phyloP scores from a whole-genome alignment of 2,329 filamentous ascomycete species.

The Microdochium trichocladiopsis region DNA sequence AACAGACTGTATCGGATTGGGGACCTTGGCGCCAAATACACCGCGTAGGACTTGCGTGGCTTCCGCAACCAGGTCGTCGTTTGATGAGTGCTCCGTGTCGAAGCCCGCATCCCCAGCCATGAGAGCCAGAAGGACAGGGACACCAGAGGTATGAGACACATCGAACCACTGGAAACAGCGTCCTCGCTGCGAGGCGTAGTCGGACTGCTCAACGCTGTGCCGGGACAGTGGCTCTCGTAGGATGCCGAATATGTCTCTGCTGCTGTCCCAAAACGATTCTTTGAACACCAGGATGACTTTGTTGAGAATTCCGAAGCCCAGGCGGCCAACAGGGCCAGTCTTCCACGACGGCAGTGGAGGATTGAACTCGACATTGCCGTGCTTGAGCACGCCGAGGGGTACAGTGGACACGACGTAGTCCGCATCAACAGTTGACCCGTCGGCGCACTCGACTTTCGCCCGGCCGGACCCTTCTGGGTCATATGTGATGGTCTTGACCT shows the following conservation, averaged over 20 bases:
- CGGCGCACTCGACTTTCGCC: slow-evolving; percentile 64
- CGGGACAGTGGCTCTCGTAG: slow-evolving; percentile 65
- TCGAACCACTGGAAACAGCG: slow-evolving; percentile 99
- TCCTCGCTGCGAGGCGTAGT: slow-evolving; percentile 75
- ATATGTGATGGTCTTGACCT: slow-evolving; percentile 65
- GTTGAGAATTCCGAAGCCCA: slow-evolving; percentile 92
- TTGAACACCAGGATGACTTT: slow-evolving; percentile 92
- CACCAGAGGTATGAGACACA: slow-evolving; percentile 78
- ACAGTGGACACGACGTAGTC: slow-evolving; percentile 88
- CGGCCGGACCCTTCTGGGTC: slow-evolving; percentile 42
- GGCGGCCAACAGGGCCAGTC: slow-evolving; percentile 65
- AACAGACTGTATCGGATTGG: slow-evolving; percentile 75
- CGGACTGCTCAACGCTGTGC: slow-evolving; percentile 67
- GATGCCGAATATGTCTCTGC: slow-evolving; percentile 89
- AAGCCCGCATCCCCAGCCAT: slow-evolving; percentile 95
- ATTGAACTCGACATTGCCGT: slow-evolving; percentile 75
- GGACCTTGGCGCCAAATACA: slow-evolving; percentile 67
- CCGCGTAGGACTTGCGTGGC: slow-evolving; percentile 71
- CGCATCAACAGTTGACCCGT: slow-evolving; percentile 72
- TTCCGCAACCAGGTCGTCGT: slow-evolving; percentile 71
- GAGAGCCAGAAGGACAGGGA: slow-evolving; percentile 81
- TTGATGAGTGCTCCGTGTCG: slow-evolving; percentile 71
- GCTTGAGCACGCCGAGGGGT: slow-evolving; percentile 85
- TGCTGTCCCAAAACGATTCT: slow-evolving; percentile 81
- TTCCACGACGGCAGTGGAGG: slow-evolving; percentile 89